phyloP scores from a whole-genome alignment of 129 eudicot genomes.

The Flaveria linearis region DNA sequence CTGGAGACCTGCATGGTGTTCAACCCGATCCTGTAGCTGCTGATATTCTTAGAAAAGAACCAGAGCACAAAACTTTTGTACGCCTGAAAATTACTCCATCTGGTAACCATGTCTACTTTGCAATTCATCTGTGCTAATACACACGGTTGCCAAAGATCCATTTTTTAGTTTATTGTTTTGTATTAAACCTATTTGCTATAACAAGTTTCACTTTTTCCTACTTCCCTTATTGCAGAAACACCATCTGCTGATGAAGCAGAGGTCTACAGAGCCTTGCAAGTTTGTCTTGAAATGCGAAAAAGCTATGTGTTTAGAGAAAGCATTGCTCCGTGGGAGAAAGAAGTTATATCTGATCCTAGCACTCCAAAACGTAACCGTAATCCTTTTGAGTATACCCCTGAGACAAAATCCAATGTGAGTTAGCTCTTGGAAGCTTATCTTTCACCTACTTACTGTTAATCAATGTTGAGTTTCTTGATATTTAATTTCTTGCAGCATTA shows the following conservation, averaged over 20 bases:
- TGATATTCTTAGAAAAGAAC: conserved; percentile 90
- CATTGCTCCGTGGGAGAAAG: conserved; percentile 82
- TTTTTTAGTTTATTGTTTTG: neutral
- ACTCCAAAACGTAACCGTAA: conserved; percentile 68
- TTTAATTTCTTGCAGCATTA: conserved; percentile 56
- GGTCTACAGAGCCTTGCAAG: conserved; percentile 68
- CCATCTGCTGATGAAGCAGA: conserved; percentile 86
- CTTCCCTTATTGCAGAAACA: conserved; percentile 48
- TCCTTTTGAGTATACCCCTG: conserved; percentile 62
- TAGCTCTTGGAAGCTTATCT: neutral
- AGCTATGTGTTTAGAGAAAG: conserved; percentile 75
- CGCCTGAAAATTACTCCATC: conserved; percentile 68
- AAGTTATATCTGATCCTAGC: conserved; percentile 69
- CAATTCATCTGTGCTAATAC: neutral
- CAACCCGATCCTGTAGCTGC: conserved; percentile 95
- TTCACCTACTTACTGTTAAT: neutral
- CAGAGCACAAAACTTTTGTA: conserved; percentile 92
- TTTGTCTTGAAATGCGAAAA: conserved; percentile 74
- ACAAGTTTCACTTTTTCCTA: neutral
- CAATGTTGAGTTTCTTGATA: neutral
- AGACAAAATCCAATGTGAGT: conserved; percentile 66
- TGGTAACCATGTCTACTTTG: conserved; percentile 41
- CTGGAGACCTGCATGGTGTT: conserved; percentile 91
- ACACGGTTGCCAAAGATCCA: neutral
- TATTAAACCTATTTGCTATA: neutral